Percentiles rank a stretch among this genome's conserved stretches.
phyloP scores from a whole-genome alignment of 2,329 filamentous ascomycete species.

The Xylariaceae sp. region DNA sequence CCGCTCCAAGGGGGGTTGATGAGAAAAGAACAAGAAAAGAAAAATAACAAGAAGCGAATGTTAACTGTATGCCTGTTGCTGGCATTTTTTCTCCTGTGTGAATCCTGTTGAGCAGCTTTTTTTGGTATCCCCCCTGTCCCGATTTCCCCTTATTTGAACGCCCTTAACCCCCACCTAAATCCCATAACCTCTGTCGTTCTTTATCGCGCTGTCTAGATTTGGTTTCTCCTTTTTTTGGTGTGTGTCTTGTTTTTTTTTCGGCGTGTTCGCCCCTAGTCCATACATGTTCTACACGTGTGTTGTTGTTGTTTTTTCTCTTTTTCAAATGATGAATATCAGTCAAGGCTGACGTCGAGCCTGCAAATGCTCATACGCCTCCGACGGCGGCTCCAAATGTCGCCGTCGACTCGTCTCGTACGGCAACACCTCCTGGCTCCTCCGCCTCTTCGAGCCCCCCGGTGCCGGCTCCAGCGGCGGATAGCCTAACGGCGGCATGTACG shows the following conservation, averaged over 20 bases:
- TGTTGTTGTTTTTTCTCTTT: conserved; percentile 3
- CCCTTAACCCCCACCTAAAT: conserved; percentile 6
- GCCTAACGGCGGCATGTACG: conserved; percentile 31
- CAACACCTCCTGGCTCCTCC: conserved; percentile 44
- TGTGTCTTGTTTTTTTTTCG: no score
- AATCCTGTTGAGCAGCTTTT: neutral
- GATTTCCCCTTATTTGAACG: conserved; percentile 6
- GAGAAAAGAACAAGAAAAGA: neutral
- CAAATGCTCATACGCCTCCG: conserved; percentile 21
- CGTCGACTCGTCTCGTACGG: conserved; percentile 18
- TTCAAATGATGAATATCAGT: conserved; percentile 3
- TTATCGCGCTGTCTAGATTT: conserved; percentile 11
- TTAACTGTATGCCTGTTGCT: neutral
- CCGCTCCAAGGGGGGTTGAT: neutral
- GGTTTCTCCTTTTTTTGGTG: no score
- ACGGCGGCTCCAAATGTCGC: conserved; percentile 16
- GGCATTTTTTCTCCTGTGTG: neutral
- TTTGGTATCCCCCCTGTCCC: neutral
- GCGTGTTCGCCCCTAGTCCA: no score
- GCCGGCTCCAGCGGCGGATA: conserved; percentile 39
- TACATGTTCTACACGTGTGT: neutral
- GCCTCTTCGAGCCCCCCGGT: conserved; percentile 42
- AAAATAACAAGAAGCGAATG: neutral
- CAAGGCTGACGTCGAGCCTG: conserved; percentile 14
- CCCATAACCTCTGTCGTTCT: neutral